Conservation (phyloP, 2,329 filamentous ascomycete genomes). For the Claviceps arundinis region DNA sequence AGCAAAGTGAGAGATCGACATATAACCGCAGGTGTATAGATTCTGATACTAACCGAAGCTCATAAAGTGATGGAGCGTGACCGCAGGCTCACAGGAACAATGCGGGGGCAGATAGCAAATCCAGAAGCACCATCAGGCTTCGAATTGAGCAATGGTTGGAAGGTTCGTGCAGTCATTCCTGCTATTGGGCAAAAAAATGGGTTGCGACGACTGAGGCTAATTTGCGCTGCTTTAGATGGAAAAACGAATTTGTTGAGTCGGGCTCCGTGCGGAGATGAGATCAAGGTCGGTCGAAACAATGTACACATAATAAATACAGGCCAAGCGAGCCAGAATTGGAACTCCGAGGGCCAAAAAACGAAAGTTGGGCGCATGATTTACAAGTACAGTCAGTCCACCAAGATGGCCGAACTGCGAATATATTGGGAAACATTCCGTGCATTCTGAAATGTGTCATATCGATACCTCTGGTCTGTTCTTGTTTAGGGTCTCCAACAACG, state of each 20-base stretch:
- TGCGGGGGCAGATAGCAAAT: constrained; percentile 45
- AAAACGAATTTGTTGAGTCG: constrained; percentile 32
- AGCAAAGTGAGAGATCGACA: constrained; percentile 39
- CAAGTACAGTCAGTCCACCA: background rate
- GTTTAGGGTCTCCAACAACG: constrained; percentile 78
- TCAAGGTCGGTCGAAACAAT: constrained; percentile 5
- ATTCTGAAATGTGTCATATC: constrained; percentile 24
- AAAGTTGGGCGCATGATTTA: background rate
- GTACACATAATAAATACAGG: constrained; percentile 6
- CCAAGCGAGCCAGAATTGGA: background rate
- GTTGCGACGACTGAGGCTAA: constrained; percentile 2
- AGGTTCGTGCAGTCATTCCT: constrained; percentile 27
- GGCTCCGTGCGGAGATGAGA: background rate
- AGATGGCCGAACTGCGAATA: background rate
- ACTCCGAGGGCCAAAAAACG: background rate
- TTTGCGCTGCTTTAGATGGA: constrained; percentile 31
- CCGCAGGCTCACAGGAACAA: constrained; percentile 42
- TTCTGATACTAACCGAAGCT: background rate
- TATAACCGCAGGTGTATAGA: background rate
- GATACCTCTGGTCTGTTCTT: constrained; percentile 54
- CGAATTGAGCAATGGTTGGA: constrained; percentile 52
- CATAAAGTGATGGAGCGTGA: constrained; percentile 53
- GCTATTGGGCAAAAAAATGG: background rate
- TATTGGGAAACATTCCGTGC: background rate
- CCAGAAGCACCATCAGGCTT: constrained; percentile 44